Evolutionary conservation across 371 early-diverging fungal species (phyloP).

Genomic region (Amoeboradix gromovi): DNA sequence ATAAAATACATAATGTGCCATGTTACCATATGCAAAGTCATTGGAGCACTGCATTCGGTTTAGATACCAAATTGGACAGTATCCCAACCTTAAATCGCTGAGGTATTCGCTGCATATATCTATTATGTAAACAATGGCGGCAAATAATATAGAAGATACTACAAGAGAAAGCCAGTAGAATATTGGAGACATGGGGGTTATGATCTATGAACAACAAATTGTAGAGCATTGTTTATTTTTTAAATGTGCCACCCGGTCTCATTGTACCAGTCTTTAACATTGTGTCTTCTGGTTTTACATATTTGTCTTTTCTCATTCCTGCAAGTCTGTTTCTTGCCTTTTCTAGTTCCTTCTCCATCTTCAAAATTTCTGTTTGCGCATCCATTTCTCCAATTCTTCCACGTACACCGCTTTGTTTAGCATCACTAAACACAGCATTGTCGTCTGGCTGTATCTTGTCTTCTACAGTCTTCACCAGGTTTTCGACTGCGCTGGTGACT

Average conservation of each 20-base stretch:
- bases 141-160: not conserved
- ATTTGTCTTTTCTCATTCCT: constrained; percentile 16
- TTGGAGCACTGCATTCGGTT: not conserved
- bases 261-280: not conserved
- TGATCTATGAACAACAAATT: too few relatives aligned
- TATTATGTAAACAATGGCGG: not conserved
- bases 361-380: constrained; percentile 18
- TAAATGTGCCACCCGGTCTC: too few relatives aligned
- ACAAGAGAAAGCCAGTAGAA: too few relatives aligned
- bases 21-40: not conserved
- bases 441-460: constrained; percentile 7
- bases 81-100: not conserved
- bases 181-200: too few relatives aligned
- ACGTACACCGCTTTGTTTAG: not conserved
- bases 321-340: constrained; percentile 16
- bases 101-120: not conserved
- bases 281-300: constrained; percentile 6
- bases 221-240: too few relatives aligned
- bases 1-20: not conserved
- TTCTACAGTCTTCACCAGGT: constrained; percentile 14
- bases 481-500: constrained; percentile 16
- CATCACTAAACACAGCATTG: not conserved
- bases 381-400: constrained; percentile 16
- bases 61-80: not conserved
- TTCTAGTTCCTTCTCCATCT: constrained; percentile 25